Conservation (phyloP, 2,329 filamentous ascomycete species). For the Knoxdaviesia capensis region DNA sequence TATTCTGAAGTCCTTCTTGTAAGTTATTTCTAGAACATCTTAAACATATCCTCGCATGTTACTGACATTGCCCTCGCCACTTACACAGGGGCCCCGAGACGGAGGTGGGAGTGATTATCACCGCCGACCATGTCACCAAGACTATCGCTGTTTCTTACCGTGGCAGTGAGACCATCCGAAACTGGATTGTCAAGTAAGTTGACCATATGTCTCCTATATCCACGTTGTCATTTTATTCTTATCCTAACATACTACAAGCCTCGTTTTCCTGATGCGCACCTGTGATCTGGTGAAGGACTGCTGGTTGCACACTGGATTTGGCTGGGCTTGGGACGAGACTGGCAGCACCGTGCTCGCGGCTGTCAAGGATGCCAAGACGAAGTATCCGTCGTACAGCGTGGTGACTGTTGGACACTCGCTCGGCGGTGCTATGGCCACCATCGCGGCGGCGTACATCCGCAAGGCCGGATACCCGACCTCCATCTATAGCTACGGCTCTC, state of each 20-base stretch:
- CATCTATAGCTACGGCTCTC: constrained; percentile 46
- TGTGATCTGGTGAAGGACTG: constrained; percentile 23
- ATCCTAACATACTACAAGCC: constrained; percentile 6
- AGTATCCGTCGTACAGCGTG: constrained; percentile 30
- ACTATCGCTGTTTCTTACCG: constrained; percentile 40
- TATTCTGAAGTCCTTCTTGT: constrained; percentile 2
- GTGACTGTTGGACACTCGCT: constrained; percentile 49
- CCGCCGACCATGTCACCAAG: constrained; percentile 23
- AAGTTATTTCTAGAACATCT: constrained; percentile 2
- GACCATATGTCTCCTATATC: constrained; percentile 1
- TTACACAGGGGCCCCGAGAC: constrained; percentile 16
- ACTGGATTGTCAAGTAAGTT: constrained; percentile 34
- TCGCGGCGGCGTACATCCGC: constrained; percentile 37
- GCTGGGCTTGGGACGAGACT: constrained; percentile 35
- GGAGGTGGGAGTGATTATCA: constrained; percentile 29
- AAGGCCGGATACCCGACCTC: constrained; percentile 18
- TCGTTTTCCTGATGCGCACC: constrained; percentile 17
- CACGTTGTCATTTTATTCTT: background rate
- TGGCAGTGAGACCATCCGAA: constrained; percentile 35
- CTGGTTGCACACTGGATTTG: constrained; percentile 36
- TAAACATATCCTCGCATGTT: constrained; percentile 3
- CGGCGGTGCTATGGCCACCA: constrained; percentile 41
- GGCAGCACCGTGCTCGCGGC: constrained; percentile 17
- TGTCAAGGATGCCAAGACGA: constrained; percentile 19
- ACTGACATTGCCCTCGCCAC: constrained; percentile 7